These are phyloP conservation scores for Bjerkandera adusta DNA, from an alignment of 1,284 basidiomycete species.

Conservation along the genomic window DNA sequence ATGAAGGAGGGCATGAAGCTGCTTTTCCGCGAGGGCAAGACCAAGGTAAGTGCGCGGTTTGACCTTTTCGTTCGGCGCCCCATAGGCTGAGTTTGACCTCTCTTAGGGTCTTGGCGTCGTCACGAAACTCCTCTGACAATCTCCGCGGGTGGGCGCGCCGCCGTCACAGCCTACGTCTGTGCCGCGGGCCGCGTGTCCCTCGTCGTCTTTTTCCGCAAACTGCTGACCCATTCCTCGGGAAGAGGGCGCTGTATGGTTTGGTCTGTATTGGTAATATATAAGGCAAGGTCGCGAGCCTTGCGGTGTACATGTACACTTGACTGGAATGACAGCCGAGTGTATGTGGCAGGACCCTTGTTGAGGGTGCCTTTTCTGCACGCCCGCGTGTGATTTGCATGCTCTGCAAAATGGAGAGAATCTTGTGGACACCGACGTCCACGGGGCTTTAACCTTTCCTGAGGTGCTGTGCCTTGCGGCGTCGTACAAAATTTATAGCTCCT, in stretches of 20 bases:
- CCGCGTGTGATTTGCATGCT: no score
- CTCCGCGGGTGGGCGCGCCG: neutral
- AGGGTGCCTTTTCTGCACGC: no score
- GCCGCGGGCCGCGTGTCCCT: neutral
- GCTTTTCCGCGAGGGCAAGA: slow-evolving; percentile 90
- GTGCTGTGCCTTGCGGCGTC: no score
- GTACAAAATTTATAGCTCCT: no score
- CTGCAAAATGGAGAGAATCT: no score
- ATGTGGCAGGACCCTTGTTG: no score
- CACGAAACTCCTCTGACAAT: slow-evolving; percentile 31
- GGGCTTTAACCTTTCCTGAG: no score
- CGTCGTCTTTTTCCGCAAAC: neutral
- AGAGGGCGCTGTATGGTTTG: neutral
- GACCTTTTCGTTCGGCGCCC: no score
- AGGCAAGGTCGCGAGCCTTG: no score
- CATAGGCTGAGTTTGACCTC: neutral
- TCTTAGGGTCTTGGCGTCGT: slow-evolving; percentile 36
- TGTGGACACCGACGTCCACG: no score
- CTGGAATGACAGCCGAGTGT: no score
- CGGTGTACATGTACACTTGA: no score
- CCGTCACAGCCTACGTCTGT: neutral
- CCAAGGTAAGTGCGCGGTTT: slow-evolving; percentile 66
- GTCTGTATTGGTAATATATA: neutral
- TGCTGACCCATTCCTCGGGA: neutral
- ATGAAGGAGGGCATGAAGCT: slow-evolving; percentile 91